These are phyloP conservation scores for Schizophyllum amplum DNA, from an alignment of 1,284 basidiomycete genomes.

Conservation along the genomic window DNA sequence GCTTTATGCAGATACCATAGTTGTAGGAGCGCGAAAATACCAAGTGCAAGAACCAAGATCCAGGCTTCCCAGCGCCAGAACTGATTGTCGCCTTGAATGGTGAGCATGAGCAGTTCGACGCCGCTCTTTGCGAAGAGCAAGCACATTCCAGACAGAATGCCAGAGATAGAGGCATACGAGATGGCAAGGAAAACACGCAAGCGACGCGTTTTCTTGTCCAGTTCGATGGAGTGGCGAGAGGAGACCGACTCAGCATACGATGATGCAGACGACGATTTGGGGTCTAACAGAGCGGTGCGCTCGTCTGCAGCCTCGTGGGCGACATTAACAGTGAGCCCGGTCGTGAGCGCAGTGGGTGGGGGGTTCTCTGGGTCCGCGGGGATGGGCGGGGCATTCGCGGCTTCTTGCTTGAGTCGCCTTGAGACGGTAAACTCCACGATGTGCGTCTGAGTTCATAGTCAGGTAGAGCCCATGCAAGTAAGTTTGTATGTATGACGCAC, in stretches of 20 bases:
- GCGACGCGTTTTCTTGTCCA: slow-evolving; percentile 23
- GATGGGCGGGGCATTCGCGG: slow-evolving; percentile 13
- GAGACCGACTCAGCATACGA: slow-evolving; percentile 14
- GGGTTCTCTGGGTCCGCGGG: slow-evolving; percentile 20
- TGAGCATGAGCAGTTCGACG: slow-evolving; percentile 83
- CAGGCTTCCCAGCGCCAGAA: slow-evolving; percentile 83
- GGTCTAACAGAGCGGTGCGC: slow-evolving; percentile 51
- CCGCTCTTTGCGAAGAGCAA: slow-evolving; percentile 92
- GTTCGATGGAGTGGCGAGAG: slow-evolving; percentile 14
- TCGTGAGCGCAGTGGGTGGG: slow-evolving; percentile 27
- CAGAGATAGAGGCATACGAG: slow-evolving; percentile 85
- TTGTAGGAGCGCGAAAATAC: slow-evolving; percentile 68
- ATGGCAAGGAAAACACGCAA: slow-evolving; percentile 71
- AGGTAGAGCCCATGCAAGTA: not conserved
- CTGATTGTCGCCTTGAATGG: slow-evolving; percentile 77
- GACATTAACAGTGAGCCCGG: slow-evolving; percentile 23
- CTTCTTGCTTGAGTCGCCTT: slow-evolving; percentile 13
- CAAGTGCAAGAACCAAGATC: slow-evolving; percentile 65
- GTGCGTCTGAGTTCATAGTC: slow-evolving; percentile 23
- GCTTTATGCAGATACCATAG: slow-evolving; percentile 93
- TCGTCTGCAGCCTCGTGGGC: slow-evolving; percentile 32
- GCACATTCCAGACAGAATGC: slow-evolving; percentile 91
- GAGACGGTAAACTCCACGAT: slow-evolving; percentile 26
- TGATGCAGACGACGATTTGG: slow-evolving; percentile 28
- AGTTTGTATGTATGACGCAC: slow-evolving; percentile 42